These are phyloP conservation scores for Wickerhamomyces sp. DNA, from an alignment of 1,139 yeast genomes.

Conservation along the genomic window DNA sequence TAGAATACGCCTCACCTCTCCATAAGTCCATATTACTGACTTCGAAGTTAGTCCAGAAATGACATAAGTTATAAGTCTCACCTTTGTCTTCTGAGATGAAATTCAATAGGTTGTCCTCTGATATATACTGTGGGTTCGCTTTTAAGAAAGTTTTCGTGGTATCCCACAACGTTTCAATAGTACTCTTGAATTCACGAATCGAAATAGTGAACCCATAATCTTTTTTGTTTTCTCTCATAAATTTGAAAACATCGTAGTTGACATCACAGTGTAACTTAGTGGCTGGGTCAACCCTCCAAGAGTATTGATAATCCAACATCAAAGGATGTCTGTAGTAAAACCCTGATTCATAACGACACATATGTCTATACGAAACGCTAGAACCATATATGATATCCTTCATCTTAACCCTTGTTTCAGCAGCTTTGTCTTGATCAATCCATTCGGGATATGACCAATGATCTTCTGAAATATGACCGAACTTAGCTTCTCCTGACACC, in stretches of 20 bases:
- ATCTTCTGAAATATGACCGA: slow-evolving; percentile 42
- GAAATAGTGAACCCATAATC: slow-evolving; percentile 63
- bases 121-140: slow-evolving; percentile 39
- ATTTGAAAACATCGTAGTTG: slow-evolving; percentile 59
- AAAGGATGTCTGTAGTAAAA: slow-evolving; percentile 62
- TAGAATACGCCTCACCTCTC: slow-evolving; percentile 61
- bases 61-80: slow-evolving; percentile 70
- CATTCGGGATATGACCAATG: slow-evolving; percentile 54
- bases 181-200: slow-evolving; percentile 51
- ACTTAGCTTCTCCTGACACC: slow-evolving; percentile 42
- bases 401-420: slow-evolving; percentile 47
- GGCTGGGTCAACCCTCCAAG: slow-evolving; percentile 78
- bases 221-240: slow-evolving; percentile 58
- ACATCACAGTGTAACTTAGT: slow-evolving; percentile 61
- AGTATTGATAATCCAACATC: slow-evolving; percentile 57
- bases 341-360: slow-evolving; percentile 75
- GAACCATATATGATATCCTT: slow-evolving; percentile 55
- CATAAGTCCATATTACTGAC: slow-evolving; percentile 75
- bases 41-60: slow-evolving; percentile 93
- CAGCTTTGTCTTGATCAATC: slow-evolving; percentile 58
- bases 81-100: slow-evolving; percentile 70
- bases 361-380: slow-evolving; percentile 59
- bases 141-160: slow-evolving; percentile 49
- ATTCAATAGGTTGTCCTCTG: slow-evolving; percentile 53
- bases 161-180: slow-evolving; percentile 62